Evolutionary conservation across 163 green algal species (phyloP).

Genomic region (Coccomyxa subellipsoidea): DNA sequence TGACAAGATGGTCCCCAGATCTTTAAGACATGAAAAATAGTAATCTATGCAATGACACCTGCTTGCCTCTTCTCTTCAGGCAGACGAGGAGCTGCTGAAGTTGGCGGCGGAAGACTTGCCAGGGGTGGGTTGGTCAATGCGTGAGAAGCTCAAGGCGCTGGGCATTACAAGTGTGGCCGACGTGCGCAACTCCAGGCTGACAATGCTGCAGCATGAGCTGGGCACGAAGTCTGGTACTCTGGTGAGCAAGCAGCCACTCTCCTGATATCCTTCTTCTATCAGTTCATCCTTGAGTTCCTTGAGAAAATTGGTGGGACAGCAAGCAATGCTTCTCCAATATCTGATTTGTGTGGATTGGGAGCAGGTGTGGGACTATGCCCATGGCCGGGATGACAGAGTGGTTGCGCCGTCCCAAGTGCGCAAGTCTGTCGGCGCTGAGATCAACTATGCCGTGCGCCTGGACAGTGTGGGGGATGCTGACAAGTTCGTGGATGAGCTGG

Average conservation of each 20-base stretch:
- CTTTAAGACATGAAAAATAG: too few relatives aligned
- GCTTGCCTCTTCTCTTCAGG: too few relatives aligned
- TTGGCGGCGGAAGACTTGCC: slow-evolving; percentile 61
- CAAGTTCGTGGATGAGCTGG: slow-evolving; percentile 63
- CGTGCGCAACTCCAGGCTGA: slow-evolving; percentile 21
- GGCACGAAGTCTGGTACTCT: slow-evolving; percentile 61
- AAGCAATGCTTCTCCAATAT: background rate
- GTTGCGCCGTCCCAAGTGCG: slow-evolving; percentile 39
- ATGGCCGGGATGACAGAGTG: slow-evolving; percentile 36
- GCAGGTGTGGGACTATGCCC: slow-evolving; percentile 60
- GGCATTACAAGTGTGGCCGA: slow-evolving; percentile 59
- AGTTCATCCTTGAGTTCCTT: background rate
- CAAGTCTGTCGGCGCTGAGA: slow-evolving; percentile 76
- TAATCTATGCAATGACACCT: too few relatives aligned
- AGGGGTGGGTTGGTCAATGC: slow-evolving; percentile 64
- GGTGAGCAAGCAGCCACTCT: background rate
- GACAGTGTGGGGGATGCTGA: slow-evolving; percentile 41
- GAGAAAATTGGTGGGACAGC: background rate
- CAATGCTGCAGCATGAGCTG: slow-evolving; percentile 62
- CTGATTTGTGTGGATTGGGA: background rate
- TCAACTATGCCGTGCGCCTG: slow-evolving; percentile 95
- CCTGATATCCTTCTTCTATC: too few relatives aligned
- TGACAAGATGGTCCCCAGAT: too few relatives aligned
- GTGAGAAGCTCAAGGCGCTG: slow-evolving; percentile 48
- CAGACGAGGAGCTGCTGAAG: slow-evolving; percentile 33